Percentiles rank a stretch among this genome's conserved stretches.
Evolutionary conservation across 2,329 filamentous ascomycete genomes (phyloP).

Genomic region (Clonostachys solani): DNA sequence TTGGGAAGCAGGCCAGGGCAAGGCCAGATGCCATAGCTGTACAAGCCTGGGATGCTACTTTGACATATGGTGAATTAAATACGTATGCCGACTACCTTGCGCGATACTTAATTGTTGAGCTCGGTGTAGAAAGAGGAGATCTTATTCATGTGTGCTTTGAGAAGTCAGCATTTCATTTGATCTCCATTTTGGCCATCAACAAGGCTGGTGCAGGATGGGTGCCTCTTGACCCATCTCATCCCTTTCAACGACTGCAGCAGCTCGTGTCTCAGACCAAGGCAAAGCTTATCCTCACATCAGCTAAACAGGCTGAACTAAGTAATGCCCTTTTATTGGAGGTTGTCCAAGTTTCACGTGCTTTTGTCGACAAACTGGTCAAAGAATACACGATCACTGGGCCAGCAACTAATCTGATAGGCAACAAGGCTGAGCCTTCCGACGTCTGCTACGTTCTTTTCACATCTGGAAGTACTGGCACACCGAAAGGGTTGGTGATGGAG

Average conservation of each 20-base stretch:
- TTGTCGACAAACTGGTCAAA: constrained; percentile 1
- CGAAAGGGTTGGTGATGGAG: constrained; percentile 8
- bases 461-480: constrained; percentile 7
- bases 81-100: neutral
- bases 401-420: neutral
- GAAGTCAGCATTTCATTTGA: constrained; percentile 5
- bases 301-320: neutral
- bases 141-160: constrained; percentile 7
- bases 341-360: constrained; percentile 2
- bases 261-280: constrained; percentile 2
- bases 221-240: constrained; percentile 5
- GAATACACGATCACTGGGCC: neutral
- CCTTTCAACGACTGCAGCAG: neutral
- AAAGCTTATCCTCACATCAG: neutral
- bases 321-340: neutral
- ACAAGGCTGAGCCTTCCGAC: constrained; percentile 2
- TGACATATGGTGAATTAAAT: constrained; percentile 1
- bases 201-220: constrained; percentile 8
- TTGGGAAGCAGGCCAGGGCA: neutral
- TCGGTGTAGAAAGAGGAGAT: neutral
- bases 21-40: neutral
- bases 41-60: neutral
- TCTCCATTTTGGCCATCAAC: constrained; percentile 6
- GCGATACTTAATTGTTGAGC: neutral
- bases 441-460: constrained; percentile 8